phyloP scores from a whole-genome alignment of 1,139 yeast genomes.

The Arxiozyma heterogenica region DNA sequence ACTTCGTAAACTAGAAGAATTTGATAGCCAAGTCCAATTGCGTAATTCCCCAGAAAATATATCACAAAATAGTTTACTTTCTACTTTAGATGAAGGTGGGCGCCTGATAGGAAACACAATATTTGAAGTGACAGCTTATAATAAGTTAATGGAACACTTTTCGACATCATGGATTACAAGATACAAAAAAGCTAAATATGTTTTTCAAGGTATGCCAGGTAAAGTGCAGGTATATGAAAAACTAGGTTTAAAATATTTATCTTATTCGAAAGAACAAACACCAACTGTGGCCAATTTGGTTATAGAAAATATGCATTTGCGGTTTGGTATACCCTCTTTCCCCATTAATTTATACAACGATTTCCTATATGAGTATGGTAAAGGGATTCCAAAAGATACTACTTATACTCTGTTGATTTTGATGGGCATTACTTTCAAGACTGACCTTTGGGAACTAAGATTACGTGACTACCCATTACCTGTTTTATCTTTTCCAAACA shows the following conservation, averaged over 20 bases:
- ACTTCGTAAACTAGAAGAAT: constrained; percentile 45
- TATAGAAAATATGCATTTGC: constrained; percentile 43
- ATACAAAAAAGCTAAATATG: constrained; percentile 38
- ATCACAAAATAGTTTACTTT: neutral
- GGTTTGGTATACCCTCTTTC: constrained; percentile 46
- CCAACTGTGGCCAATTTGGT: constrained; percentile 23
- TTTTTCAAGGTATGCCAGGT: constrained; percentile 32
- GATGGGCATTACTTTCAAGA: constrained; percentile 32
- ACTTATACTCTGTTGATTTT: constrained; percentile 59
- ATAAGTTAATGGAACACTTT: constrained; percentile 34
- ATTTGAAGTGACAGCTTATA: constrained; percentile 8
- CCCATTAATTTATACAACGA: constrained; percentile 41
- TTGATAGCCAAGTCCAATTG: constrained; percentile 19
- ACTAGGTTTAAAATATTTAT: constrained; percentile 14
- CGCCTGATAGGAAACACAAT: neutral
- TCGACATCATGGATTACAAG: constrained; percentile 49
- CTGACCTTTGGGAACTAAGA: constrained; percentile 44
- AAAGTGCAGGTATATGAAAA: constrained; percentile 12
- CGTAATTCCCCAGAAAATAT: neutral
- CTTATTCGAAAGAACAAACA: constrained; percentile 16
- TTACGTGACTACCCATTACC: constrained; percentile 55
- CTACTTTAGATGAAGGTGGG: neutral
- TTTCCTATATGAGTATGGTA: constrained; percentile 63
- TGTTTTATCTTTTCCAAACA: constrained; percentile 32
- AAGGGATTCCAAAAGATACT: constrained; percentile 63